Percentiles rank a stretch among this genome's conserved stretches.
Conservation (phyloP, 257 asterid species). For the Misopates orontium region DNA sequence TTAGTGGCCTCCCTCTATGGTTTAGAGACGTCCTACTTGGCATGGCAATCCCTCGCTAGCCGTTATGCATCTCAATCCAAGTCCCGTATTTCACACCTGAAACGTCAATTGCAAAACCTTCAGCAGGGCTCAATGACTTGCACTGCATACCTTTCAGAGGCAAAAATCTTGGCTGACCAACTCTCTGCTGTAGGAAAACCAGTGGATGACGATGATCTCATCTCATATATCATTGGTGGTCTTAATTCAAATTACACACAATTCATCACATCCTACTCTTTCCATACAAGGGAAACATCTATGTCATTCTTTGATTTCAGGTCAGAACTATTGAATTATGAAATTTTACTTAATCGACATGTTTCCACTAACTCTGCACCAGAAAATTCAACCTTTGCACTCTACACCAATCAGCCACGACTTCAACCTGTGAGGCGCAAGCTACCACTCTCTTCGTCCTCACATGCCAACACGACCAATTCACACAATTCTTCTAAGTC, state of each 20-base stretch:
- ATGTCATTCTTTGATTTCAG: neutral
- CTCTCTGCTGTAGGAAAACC: too few relatives aligned
- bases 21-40: neutral
- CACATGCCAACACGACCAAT: neutral
- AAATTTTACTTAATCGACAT: neutral
- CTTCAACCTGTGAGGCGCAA: neutral
- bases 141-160: neutral
- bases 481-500: neutral
- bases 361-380: neutral
- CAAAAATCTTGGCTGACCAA: too few relatives aligned
- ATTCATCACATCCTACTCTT: neutral
- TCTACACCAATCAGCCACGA: neutral
- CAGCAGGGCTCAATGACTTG: neutral
- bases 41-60: neutral
- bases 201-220: too few relatives aligned
- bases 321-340: neutral
- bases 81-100: neutral
- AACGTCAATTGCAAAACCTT: neutral
- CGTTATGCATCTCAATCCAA: neutral
- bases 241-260: neutral
- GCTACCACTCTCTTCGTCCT: neutral
- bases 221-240: too few relatives aligned
- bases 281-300: neutral
- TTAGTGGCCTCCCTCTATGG: slow-evolving; percentile 3
- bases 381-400: neutral